Evolutionary conservation across 257 asterid species (phyloP), one percentile per base, ranked within the genome.

Genomic region (Penstemon newberryi): DNA sequence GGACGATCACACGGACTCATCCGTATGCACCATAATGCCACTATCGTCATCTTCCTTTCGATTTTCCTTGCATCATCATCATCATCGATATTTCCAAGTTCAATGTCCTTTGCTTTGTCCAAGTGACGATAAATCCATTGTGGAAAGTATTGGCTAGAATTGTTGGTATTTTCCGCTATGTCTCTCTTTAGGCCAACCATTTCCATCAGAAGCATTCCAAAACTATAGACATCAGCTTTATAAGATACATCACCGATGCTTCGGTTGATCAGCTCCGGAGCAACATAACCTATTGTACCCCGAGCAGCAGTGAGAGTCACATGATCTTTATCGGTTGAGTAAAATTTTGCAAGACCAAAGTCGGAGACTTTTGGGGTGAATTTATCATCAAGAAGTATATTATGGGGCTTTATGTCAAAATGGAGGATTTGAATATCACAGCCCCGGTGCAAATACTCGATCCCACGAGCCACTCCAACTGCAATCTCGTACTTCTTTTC

Each of bases 181-280:
- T 75, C 69, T 47, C 47, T 63, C 7, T 70, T 69, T 18, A 70
- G 18, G 4, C 75, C 55, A n/a, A 64, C 43, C 40, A 75, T 56
- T 42, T 71, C 78, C 42, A 71, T 56, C 33, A 71, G 4, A 67
- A 79, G 0, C 83, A 75, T 79, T 8, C 83, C 80, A 1, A 67
- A 79, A 52, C 80, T 75, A 49, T 78, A 79, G 4, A 70, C 83
- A n/a, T 74, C 80, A 0, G 83, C 78, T 51, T 74, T 79, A 49
- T 62, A 66, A 5, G 83, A 74, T 2, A 67, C 56, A 3, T 7
- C 60, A 0, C 83, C 78, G 1, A 79, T 39, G 33, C 73, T 38
- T 61, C 75, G 75, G 43, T 65, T 71, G 15, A 78, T 62, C 18
- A 78, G 39, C 15, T 78, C 77, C 0, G 75, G 77, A 61, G 83